Evolutionary conservation across 2,329 filamentous ascomycete genomes (phyloP).

Genomic region (Cladosporium velox): DNA sequence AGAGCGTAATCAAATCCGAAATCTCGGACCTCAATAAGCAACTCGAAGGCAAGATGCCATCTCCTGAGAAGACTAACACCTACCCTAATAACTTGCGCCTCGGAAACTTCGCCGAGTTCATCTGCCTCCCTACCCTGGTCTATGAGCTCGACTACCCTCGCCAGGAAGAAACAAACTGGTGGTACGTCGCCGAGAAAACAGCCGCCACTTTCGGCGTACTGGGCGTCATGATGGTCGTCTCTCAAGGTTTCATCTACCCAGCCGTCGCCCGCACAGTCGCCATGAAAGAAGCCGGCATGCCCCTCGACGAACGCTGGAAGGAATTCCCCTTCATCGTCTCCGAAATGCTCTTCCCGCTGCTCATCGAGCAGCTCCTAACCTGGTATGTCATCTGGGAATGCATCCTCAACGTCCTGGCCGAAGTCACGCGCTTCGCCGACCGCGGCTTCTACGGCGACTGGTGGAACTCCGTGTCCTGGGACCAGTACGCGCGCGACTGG

Average conservation of each 20-base stretch:
- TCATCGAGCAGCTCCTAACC: slow-evolving; percentile 74
- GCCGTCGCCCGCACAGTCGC: slow-evolving; percentile 66
- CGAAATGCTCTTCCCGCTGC: slow-evolving; percentile 75
- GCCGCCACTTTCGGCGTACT: slow-evolving; percentile 71
- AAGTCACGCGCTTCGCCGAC: slow-evolving; percentile 75
- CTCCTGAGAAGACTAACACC: slow-evolving; percentile 49
- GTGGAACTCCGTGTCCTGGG: slow-evolving; percentile 63
- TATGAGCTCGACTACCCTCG: slow-evolving; percentile 79
- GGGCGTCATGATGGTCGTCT: slow-evolving; percentile 77
- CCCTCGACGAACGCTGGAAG: slow-evolving; percentile 61
- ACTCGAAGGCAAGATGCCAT: slow-evolving; percentile 59
- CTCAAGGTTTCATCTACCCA: slow-evolving; percentile 75
- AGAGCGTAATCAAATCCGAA: slow-evolving; percentile 66
- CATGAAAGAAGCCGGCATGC: slow-evolving; percentile 67
- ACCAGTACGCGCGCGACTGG: slow-evolving; percentile 80
- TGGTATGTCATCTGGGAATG: slow-evolving; percentile 81
- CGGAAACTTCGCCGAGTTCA: slow-evolving; percentile 69
- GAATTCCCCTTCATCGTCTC: slow-evolving; percentile 75
- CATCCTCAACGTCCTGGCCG: slow-evolving; percentile 70
- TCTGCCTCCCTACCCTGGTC: slow-evolving; percentile 72
- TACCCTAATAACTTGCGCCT: slow-evolving; percentile 72
- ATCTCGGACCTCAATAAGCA: slow-evolving; percentile 66
- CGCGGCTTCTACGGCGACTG: slow-evolving; percentile 64
- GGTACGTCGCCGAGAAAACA: slow-evolving; percentile 72
- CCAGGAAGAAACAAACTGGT: slow-evolving; percentile 69